Evolutionary conservation across 139 green algal species (phyloP), one percentile per base, ranked within the genome.

Genomic region (Coelastrella sp.): DNA sequence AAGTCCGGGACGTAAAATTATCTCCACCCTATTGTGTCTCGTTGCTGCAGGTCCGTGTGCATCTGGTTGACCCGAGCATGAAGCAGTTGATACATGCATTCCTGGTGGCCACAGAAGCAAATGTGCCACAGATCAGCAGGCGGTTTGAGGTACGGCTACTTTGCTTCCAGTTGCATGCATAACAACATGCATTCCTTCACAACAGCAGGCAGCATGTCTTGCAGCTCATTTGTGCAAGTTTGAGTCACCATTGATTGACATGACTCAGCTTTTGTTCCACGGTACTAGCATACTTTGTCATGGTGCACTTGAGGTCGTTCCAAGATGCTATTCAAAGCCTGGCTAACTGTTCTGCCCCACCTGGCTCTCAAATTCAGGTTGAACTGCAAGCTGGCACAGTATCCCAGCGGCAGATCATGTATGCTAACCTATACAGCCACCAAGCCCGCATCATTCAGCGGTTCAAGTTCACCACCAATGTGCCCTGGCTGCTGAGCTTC

Each of bases 1-100:
- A n/a, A n/a, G n/a, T n/a, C n/a, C 61, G 7, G 10, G 32, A 23
- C 5, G 23, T 16, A 19, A 32, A 5, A 61, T 56, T 6, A 81
- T 56, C 7, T 60, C 11, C 75, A 20, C 47, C 14, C 23, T 60
- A 14, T 64, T 20, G 73, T 32, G 17, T 78, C n/a, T 78, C 7
- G 17, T 7, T 32, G 19, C 10, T 78, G 73, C 77, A 91, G 68
- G 47, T 92, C 59, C 85, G 88, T 76, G 85, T 97, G 56, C 93
- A 96, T 90, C 60, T 97, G 22, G 94, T 97, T 65, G 95, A 97
- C 85, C 78, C 54, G 7, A 91, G 94, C 78, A 91, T 54, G 3
- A 73, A 91, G 4, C 87, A 94, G 90, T 89, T 96, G 73, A 93
- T 97, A 87, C 92, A 96, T 83, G 94, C 92, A 0, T 85, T 96